Conservation (phyloP, 495 filamentous ascomycete species). For the Gamarada debralockiae region DNA sequence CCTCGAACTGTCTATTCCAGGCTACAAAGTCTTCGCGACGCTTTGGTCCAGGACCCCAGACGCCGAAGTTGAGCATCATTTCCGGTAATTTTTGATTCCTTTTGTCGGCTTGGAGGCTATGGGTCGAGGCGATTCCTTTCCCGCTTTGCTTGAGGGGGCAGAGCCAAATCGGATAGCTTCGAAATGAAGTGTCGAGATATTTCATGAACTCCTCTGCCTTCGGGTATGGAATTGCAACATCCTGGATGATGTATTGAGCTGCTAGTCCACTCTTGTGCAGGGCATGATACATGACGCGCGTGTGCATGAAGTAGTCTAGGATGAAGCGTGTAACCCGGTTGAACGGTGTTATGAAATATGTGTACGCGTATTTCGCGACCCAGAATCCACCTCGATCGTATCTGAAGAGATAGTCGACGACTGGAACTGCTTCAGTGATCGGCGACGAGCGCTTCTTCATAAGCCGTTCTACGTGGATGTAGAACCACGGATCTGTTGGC, state of each 20-base stretch:
- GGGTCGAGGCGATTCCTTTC: constrained; percentile 40
- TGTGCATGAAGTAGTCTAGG: constrained; percentile 59
- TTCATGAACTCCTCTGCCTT: constrained; percentile 44
- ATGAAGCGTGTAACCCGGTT: constrained; percentile 49
- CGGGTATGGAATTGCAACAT: constrained; percentile 48
- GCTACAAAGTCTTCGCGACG: constrained; percentile 38
- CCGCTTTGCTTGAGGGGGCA: constrained; percentile 46
- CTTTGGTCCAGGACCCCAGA: constrained; percentile 49
- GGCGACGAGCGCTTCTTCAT: constrained; percentile 2
- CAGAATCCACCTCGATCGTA: constrained; percentile 60
- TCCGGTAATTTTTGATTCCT: constrained; percentile 16
- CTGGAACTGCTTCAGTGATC: constrained; percentile 41
- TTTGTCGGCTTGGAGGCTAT: constrained; percentile 24
- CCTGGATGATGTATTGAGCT: constrained; percentile 50
- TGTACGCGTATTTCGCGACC: constrained; percentile 48
- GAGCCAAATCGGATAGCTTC: constrained; percentile 55
- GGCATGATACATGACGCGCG: constrained; percentile 57
- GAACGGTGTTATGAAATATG: constrained; percentile 53
- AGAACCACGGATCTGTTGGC: constrained; percentile 51
- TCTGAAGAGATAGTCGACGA: constrained; percentile 55
- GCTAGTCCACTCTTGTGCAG: constrained; percentile 49
- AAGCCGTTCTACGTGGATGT: constrained; percentile 38
- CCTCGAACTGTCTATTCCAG: constrained; percentile 62
- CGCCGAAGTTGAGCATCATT: constrained; percentile 50
- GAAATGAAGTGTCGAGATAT: constrained; percentile 39